A percentile compares a stretch with the other conserved stretches of the same genome.
Conservation (phyloP, 1,139 yeast genomes). For the Protomyces gravidus region DNA sequence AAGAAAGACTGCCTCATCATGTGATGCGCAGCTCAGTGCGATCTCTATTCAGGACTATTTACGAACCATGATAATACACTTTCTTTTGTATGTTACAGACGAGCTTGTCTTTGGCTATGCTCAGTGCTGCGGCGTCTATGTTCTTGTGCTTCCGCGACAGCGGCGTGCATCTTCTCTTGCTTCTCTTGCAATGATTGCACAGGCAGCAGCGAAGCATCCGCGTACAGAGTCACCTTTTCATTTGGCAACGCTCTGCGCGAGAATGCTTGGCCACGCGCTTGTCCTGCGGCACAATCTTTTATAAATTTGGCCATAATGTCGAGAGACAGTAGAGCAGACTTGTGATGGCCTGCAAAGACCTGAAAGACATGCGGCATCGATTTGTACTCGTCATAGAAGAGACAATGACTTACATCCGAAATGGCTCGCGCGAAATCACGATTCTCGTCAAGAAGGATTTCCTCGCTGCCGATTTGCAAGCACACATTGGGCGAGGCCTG, state of each 20-base stretch:
- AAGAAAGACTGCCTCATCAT: not conserved
- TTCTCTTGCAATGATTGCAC: not conserved
- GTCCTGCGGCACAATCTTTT: not conserved
- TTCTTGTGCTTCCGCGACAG: not conserved
- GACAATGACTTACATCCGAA: slow-evolving; percentile 8
- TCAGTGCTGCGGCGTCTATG: not conserved
- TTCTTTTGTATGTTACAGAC: not conserved
- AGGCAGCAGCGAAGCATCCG: not conserved
- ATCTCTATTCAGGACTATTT: no score
- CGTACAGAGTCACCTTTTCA: not conserved
- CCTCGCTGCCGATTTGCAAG: slow-evolving; percentile 18
- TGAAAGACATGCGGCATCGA: slow-evolving; percentile 30
- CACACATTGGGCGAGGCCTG: not conserved
- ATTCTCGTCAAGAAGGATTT: slow-evolving; percentile 22
- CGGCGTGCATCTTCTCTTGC: not conserved
- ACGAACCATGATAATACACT: no score
- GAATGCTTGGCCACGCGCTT: not conserved
- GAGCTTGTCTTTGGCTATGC: not conserved
- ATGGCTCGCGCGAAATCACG: slow-evolving; percentile 22
- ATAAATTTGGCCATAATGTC: slow-evolving; percentile 16
- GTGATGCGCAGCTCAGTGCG: not conserved
- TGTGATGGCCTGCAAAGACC: slow-evolving; percentile 1
- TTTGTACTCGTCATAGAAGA: slow-evolving; percentile 15
- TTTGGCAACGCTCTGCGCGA: not conserved
- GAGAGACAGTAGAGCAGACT: slow-evolving; percentile 6